Evolutionary conservation across 139 green algal species (phyloP).

Genomic region (Marvania coccoides): DNA sequence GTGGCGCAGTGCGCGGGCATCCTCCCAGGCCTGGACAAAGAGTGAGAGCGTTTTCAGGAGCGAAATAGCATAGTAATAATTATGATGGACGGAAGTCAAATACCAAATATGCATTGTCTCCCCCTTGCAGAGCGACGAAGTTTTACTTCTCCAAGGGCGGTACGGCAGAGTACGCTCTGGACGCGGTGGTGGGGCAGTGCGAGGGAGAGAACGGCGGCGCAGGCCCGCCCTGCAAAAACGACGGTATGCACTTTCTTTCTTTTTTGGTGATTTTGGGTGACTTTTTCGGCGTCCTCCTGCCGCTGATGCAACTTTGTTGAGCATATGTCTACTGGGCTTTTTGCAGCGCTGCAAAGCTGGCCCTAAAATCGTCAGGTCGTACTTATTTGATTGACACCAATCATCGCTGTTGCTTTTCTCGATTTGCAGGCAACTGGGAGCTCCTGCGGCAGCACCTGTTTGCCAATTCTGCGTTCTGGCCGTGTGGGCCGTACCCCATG

Average conservation of each 20-base stretch:
- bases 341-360: too few species aligned
- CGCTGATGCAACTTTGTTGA: not conserved
- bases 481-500: conserved; percentile 23
- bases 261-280: too few species aligned
- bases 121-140: conserved; percentile 1
- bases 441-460: conserved; percentile 24
- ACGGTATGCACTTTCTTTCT: too few species aligned
- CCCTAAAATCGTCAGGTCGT: too few species aligned
- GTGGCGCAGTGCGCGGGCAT: conserved; percentile 13
- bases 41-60: not conserved
- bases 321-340: too few species aligned
- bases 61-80: too few species aligned
- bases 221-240: conserved; percentile 4
- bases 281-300: not conserved
- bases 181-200: conserved; percentile 6
- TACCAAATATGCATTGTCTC: too few species aligned
- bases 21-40: conserved; percentile 23
- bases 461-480: conserved; percentile 24
- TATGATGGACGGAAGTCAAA: too few species aligned
- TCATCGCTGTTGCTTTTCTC: not conserved
- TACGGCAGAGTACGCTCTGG: conserved; percentile 12
- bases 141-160: not conserved
- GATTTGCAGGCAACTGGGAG: conserved; percentile 19
- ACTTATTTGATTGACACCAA: too few species aligned
- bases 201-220: too few species aligned